Evolutionary conservation across 441 rosid genomes (phyloP).

Genomic region (Eugenia klotzschiana): DNA sequence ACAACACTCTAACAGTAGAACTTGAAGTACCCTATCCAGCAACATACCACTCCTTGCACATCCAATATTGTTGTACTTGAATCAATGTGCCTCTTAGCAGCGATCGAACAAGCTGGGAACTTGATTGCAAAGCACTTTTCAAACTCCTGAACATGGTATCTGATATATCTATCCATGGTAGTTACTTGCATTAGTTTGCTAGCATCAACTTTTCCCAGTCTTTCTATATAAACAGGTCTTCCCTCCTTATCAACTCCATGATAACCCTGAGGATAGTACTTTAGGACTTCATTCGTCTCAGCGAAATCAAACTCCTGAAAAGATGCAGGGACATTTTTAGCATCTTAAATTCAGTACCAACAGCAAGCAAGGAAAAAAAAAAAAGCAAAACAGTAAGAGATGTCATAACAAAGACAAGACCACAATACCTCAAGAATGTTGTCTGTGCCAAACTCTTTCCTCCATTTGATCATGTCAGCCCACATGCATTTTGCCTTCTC

Average conservation of each 20-base stretch:
- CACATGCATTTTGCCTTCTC: conserved; percentile 9
- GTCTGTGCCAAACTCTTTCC: conserved; percentile 5
- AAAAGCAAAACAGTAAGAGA: not conserved
- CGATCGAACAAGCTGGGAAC: conserved; percentile 7
- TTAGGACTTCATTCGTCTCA: not conserved
- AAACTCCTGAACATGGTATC: conserved; percentile 9
- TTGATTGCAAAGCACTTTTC: conserved; percentile 1
- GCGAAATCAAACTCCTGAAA: conserved; percentile 2
- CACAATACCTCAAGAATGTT: not conserved
- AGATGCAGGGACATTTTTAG: not conserved
- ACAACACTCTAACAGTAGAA: not conserved
- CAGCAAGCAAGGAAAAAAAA: not conserved
- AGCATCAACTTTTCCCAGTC: conserved; percentile 7
- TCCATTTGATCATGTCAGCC: conserved; percentile 8
- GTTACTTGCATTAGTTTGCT: conserved; percentile 10
- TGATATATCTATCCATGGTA: conserved; percentile 3
- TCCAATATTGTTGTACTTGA: conserved; percentile 8
- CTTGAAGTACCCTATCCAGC: not conserved
- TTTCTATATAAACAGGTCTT: conserved; percentile 9
- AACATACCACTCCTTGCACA: conserved; percentile 8
- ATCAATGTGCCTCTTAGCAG: conserved; percentile 5
- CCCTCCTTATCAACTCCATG: conserved; percentile 11
- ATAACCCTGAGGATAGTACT: conserved; percentile 8
- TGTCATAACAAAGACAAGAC: not conserved
- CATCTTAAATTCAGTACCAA: not conserved